Percentiles rank a stretch among this genome's conserved stretches.
Conservation (phyloP, 768 basidiomycete genomes). For the Ramaria sp. region DNA sequence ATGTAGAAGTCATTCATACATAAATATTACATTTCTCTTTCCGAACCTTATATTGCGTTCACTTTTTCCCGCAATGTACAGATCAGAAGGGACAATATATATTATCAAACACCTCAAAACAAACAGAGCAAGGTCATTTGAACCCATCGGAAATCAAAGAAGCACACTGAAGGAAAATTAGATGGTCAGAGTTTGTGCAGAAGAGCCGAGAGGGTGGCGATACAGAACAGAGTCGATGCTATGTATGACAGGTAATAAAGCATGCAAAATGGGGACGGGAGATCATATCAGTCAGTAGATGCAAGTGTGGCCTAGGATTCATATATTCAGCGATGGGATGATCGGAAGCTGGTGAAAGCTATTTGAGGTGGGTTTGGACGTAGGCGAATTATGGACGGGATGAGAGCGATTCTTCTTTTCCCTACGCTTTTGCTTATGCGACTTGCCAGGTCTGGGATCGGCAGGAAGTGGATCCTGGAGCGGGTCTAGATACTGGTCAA, state of each 20-base stretch:
- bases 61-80: not conserved
- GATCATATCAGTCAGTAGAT: not conserved
- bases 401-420: slow-evolving; percentile 37
- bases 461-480: slow-evolving; percentile 18
- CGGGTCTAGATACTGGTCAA: slow-evolving; percentile 18
- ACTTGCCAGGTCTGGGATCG: slow-evolving; percentile 37
- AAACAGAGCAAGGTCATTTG: not conserved
- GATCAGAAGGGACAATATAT: not conserved
- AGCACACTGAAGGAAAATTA: not conserved
- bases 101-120: not conserved
- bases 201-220: not conserved
- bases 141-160: not conserved
- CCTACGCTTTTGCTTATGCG: slow-evolving; percentile 49
- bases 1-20: too few species aligned
- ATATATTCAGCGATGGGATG: slow-evolving; percentile 7
- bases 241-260: not conserved
- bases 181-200: not conserved
- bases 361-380: not conserved
- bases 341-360: not conserved
- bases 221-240: not conserved
- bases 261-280: not conserved
- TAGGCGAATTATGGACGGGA: not conserved
- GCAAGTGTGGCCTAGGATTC: not conserved
- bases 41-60: not conserved
- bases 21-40: not conserved